These are phyloP conservation scores for Ichthyophthirius multifiliis DNA, from an alignment of 169 alveolate species.

Conservation along the genomic window DNA sequence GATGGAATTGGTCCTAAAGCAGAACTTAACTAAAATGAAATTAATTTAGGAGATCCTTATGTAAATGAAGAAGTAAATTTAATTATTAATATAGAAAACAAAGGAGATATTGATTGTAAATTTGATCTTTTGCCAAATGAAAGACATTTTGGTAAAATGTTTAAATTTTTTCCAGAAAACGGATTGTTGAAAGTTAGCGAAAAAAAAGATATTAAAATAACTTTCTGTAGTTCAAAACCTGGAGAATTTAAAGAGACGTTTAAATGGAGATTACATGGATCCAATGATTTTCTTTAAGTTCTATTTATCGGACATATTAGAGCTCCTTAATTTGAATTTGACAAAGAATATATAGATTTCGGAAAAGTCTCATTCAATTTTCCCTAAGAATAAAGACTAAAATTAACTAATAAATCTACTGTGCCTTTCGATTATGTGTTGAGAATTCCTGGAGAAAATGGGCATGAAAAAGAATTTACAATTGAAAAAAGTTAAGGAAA, in stretches of 20 bases:
- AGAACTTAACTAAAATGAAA: conserved; percentile 80
- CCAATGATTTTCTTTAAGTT: conserved; percentile 82
- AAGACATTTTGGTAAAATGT: conserved; percentile 88
- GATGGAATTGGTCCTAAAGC: conserved; percentile 95
- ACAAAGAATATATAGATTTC: conserved; percentile 87
- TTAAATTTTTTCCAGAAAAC: conserved; percentile 60
- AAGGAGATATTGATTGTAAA: conserved; percentile 88
- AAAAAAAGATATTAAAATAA: conserved; percentile 71
- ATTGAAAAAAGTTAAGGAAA: conserved; percentile 85
- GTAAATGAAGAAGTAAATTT: conserved; percentile 81
- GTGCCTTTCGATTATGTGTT: conserved; percentile 87
- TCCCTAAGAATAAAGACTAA: conserved; percentile 82
- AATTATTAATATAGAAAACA: conserved; percentile 82
- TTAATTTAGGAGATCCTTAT: conserved; percentile 89
- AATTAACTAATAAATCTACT: conserved; percentile 88
- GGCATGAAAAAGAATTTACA: conserved; percentile 88
- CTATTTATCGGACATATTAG: conserved; percentile 90
- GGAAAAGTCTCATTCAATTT: conserved; percentile 91
- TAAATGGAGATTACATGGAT: conserved; percentile 86
- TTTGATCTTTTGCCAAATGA: conserved; percentile 83
- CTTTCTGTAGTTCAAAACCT: conserved; percentile 84
- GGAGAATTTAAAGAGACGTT: conserved; percentile 93
- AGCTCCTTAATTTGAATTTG: conserved; percentile 92
- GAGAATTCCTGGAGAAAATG: conserved; percentile 90
- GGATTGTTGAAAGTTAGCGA: conserved; percentile 88